Conservation (phyloP, 257 asterid genomes). For the Vinca minor region DNA sequence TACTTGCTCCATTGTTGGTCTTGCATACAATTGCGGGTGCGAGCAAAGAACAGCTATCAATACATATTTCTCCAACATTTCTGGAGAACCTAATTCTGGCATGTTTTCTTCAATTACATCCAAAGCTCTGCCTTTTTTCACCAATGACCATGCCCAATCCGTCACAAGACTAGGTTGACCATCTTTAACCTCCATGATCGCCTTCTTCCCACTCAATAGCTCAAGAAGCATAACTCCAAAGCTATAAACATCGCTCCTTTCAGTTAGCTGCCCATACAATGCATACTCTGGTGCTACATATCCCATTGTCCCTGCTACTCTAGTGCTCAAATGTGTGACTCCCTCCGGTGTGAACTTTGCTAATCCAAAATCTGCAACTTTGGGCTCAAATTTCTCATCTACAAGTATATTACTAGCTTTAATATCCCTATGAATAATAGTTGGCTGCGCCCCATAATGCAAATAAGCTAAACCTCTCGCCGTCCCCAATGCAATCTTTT, state of each 20-base stretch:
- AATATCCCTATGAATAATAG: constrained; percentile 71
- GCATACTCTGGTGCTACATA: constrained; percentile 93
- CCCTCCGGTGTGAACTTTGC: constrained; percentile 83
- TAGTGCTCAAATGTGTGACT: constrained; percentile 75
- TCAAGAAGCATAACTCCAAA: constrained; percentile 82
- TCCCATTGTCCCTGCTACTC: constrained; percentile 96
- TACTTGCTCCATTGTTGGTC: constrained; percentile 91
- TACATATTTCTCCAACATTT: constrained; percentile 70
- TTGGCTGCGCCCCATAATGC: constrained; percentile 71
- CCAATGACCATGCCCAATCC: constrained; percentile 94
- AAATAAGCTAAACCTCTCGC: constrained; percentile 79
- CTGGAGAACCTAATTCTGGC: constrained; percentile 51
- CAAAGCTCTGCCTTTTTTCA: constrained; percentile 49
- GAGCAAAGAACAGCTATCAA: constrained; percentile 78
- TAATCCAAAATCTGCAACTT: constrained; percentile 83
- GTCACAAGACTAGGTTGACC: constrained; percentile 56
- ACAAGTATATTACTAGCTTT: constrained; percentile 80
- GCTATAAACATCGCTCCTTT: constrained; percentile 87
- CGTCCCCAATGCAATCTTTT: constrained; percentile 69
- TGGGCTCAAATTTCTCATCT: constrained; percentile 76
- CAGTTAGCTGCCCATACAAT: constrained; percentile 70
- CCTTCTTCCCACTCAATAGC: constrained; percentile 79
- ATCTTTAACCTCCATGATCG: constrained; percentile 44
- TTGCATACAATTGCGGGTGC: constrained; percentile 73
- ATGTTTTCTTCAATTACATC: constrained; percentile 59